Evolutionary conservation across 2,329 filamentous ascomycete genomes (phyloP), one percentile per base, ranked within the genome.

Genomic region (Mycosphaerella arachidis): DNA sequence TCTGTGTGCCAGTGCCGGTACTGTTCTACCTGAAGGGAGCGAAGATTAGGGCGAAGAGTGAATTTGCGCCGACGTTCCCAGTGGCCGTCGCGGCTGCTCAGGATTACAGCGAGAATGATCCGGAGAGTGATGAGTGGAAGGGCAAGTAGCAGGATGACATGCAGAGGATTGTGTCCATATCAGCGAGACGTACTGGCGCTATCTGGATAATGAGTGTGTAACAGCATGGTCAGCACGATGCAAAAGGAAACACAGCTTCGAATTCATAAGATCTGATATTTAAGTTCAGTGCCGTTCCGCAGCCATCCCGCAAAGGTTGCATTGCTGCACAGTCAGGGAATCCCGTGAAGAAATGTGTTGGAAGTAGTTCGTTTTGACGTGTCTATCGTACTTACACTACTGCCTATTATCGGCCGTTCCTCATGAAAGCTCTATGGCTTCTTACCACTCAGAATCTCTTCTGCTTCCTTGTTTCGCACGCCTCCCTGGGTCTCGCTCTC

Each of bases 401-500:
- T 35, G 16, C 18, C 40, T 18, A 18, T 7, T n/a, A 13, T 18
- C 13, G 13, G n/a, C 40, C 40, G 40, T n/a, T 16, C 18, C 9
- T 43, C 46, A 9, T 50, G 18, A 50, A 27, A 29, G 18, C 50
- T 30, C 50, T 52, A 66, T 33, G 59, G 53, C 60, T 66, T 67
- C 61, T 68, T 68, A 18, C 62, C 66, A 48, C 55, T 62, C 54
- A 81, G 67, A 45, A 81, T 61, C 51, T 78, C 78, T 65, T 79
- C 78, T 7, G 77, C 77, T 29, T 74, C 74, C 56, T 77, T 77
- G 64, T 81, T 75, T 62, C 73, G 78, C 51, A 76, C 74, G 3
- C 75, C 74, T n/a, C 74, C 70, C 55, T 73, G 78, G 61, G 74
- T 69, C 61, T 75, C 75, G 13, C 73, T 75, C 56, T 75, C 74